phyloP scores from a whole-genome alignment of 228 moss, liverwort and hornwort genomes.

The Sphagnum fallax region DNA sequence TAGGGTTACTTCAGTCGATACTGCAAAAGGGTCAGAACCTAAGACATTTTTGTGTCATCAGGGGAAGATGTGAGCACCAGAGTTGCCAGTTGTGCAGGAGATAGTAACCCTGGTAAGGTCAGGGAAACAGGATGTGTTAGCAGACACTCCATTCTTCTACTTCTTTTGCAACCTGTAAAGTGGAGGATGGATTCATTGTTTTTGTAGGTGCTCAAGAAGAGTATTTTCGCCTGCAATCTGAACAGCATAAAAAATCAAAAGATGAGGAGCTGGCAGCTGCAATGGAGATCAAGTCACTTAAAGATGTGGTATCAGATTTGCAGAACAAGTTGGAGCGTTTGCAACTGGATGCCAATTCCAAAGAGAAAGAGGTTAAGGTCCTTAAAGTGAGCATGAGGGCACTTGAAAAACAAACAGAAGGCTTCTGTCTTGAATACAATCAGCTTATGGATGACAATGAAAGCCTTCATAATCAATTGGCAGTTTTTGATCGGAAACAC shows the following conservation, averaged over 20 bases:
- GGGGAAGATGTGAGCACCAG: no score
- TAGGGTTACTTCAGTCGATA: no score
- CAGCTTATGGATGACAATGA: conserved; percentile 39
- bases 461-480: conserved; percentile 34
- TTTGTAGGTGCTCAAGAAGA: conserved; percentile 25
- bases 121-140: no score
- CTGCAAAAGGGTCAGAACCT: no score
- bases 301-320: conserved; percentile 40
- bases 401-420: conserved; percentile 37
- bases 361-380: conserved; percentile 41
- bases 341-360: conserved; percentile 29
- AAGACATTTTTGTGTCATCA: no score
- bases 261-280: conserved; percentile 11
- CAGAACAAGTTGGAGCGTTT: conserved; percentile 37
- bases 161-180: no score
- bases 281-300: conserved; percentile 36
- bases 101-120: no score
- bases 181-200: neutral
- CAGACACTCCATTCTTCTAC: no score
- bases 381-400: conserved; percentile 27
- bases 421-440: conserved; percentile 40
- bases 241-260: conserved; percentile 15
- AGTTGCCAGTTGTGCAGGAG: no score
- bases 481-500: conserved; percentile 38
- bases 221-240: conserved; percentile 25